Base-by-base conservation (phyloP, 352 stramenopile genomes). In the Phytopythium oedochilum region DNA sequence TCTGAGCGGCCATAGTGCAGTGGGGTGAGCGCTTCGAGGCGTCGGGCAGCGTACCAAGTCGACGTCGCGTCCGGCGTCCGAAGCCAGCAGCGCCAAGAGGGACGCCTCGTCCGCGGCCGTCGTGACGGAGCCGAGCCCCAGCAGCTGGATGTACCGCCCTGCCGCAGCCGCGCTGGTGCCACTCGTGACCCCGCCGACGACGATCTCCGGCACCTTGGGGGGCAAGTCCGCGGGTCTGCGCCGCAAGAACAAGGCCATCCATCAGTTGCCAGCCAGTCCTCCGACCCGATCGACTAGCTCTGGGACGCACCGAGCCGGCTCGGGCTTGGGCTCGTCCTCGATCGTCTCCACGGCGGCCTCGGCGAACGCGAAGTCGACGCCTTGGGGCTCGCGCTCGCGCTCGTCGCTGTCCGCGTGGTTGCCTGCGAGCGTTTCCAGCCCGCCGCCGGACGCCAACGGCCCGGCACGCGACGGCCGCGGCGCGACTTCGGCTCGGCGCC, bases 111-210 rank as follows among this genome's bases (percentile, higher is more conserved):
- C 51, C 9, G 50, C 53, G 0, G 68, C 59, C 18, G 70, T 75
- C 31, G 70, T 31, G 18, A 88, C 76, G 1, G 72, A 80, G 32
- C 78, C 79, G 14, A 92, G 22, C 0, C 80, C 82, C 17, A 92
- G 56, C 15, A 92, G 62, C 25, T 89, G 77, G 28, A 92, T 86
- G 59, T 89, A 92, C 11, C 82, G 73, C 0, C 70, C 79, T n/a
- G 71, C 66, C 17, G 82, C 70, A 1, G 75, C 57, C 8, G 80
- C 66, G 51, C 73, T 79, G 2, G 58, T 63, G 3, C 60, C 73
- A 28, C 59, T 62, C 15, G 68, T 58, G 8, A 72, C 53, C 1
- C 78, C 76, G 5, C 75, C 65, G 11, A 92, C 65, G 18, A 86
- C 50, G 15, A 92, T 88, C 36, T 87, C 71, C 10, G 79, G 78